A percentile compares a stretch with the other conserved stretches of the same genome.
Evolutionary conservation across 805 yeast genomes (phyloP).

Genomic region (Blastobotrys peoriensis): DNA sequence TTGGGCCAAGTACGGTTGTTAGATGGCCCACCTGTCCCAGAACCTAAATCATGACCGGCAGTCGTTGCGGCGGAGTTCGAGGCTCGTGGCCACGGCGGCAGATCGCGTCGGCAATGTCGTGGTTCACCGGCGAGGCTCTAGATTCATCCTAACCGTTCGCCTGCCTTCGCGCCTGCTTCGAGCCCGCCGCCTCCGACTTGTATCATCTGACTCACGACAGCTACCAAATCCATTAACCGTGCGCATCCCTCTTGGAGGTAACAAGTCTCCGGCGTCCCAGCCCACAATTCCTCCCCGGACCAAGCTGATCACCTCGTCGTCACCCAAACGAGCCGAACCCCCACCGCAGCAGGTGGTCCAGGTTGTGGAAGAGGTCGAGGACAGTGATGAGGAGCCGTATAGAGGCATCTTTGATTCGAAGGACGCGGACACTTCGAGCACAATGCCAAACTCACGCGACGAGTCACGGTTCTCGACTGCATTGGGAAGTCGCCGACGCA

Average conservation of each 20-base stretch:
- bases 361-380: constrained; percentile 13
- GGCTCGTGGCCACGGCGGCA: background rate
- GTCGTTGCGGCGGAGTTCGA: background rate
- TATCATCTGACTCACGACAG: too few species aligned
- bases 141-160: background rate
- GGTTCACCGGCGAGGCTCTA: background rate
- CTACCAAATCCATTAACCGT: too few species aligned
- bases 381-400: constrained; percentile 49
- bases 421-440: constrained; percentile 53
- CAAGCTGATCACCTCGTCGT: too few species aligned
- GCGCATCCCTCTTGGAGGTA: too few species aligned
- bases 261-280: too few species aligned
- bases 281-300: too few species aligned
- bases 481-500: constrained; percentile 8
- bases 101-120: background rate
- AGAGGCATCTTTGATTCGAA: constrained; percentile 56
- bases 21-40: background rate
- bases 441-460: constrained; percentile 54
- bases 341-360: background rate
- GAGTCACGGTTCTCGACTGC: constrained; percentile 41
- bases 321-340: too few species aligned
- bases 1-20: too few species aligned
- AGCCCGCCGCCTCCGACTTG: too few species aligned
- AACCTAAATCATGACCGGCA: background rate
- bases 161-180: background rate